Conservation (phyloP, 2,329 filamentous ascomycete species). For the Diaporthe caulivora region DNA sequence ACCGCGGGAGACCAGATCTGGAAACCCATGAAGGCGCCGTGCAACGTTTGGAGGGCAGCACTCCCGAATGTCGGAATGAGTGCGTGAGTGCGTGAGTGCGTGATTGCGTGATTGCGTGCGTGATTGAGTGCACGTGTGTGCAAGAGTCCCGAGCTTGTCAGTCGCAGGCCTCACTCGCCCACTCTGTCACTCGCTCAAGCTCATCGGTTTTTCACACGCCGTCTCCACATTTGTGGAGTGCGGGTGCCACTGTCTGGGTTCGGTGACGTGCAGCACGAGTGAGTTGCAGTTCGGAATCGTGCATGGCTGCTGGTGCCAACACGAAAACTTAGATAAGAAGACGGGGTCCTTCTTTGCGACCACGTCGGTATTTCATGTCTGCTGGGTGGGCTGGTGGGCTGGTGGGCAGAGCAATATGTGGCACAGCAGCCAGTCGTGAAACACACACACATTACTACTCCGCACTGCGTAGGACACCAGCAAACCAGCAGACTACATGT, state of each 20-base stretch:
- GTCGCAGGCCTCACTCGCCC: not conserved
- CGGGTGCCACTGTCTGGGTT: slow-evolving; percentile 22
- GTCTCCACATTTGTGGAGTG: slow-evolving; percentile 5
- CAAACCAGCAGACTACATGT: too few species aligned
- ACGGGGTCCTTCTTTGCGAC: not conserved
- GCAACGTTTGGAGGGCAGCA: not conserved
- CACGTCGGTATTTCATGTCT: not conserved
- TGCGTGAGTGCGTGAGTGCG: not conserved
- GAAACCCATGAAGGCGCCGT: slow-evolving; percentile 17
- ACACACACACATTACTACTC: too few species aligned
- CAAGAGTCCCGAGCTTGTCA: not conserved
- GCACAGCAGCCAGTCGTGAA: not conserved
- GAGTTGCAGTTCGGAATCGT: slow-evolving; percentile 31
- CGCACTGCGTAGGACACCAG: too few species aligned
- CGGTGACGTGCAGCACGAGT: slow-evolving; percentile 22
- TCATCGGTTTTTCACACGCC: slow-evolving; percentile 12
- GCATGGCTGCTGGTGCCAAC: slow-evolving; percentile 19
- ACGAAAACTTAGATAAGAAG: slow-evolving; percentile 17
- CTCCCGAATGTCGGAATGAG: not conserved
- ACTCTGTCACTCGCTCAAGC: not conserved
- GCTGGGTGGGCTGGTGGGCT: not conserved
- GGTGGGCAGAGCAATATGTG: too few species aligned
- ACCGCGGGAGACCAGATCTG: slow-evolving; percentile 19
- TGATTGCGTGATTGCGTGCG: not conserved
- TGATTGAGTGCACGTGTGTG: slow-evolving; percentile 9